phyloP scores from a whole-genome alignment of 1,284 basidiomycete species.

The Pseudozyma sp. region DNA sequence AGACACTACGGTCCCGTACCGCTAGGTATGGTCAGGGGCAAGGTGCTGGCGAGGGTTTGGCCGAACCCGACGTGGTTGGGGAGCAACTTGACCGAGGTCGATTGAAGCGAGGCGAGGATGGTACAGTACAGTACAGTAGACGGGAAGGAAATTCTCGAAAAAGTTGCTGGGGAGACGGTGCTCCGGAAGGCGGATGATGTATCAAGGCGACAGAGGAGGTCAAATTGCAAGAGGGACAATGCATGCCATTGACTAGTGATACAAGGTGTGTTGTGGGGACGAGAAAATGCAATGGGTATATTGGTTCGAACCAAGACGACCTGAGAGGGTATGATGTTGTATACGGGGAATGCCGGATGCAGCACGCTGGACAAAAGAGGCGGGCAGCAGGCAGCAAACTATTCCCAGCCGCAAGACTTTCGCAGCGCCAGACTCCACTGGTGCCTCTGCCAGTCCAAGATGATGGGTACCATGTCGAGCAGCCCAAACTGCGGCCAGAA shows the following conservation, averaged over 20 bases:
- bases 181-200: too few relatives aligned
- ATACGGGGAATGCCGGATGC: too few relatives aligned
- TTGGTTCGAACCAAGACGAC: not conserved
- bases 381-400: too few relatives aligned
- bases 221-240: too few relatives aligned
- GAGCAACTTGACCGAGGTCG: slow-evolving; percentile 18
- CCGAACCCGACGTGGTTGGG: slow-evolving; percentile 41
- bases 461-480: slow-evolving; percentile 83
- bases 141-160: too few relatives aligned
- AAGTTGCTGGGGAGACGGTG: too few relatives aligned
- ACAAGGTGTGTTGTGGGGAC: not conserved
- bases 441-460: slow-evolving; percentile 82
- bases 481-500: slow-evolving; percentile 97
- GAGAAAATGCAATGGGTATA: slow-evolving; percentile 1
- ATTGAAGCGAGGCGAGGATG: slow-evolving; percentile 7
- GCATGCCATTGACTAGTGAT: not conserved
- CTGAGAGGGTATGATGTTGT: not conserved
- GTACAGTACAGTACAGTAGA: too few relatives aligned
- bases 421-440: slow-evolving; percentile 25
- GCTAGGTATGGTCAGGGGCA: slow-evolving; percentile 82
- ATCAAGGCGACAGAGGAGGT: too few relatives aligned
- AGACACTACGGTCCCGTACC: slow-evolving; percentile 91
- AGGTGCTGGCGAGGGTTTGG: slow-evolving; percentile 75
- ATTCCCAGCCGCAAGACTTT: slow-evolving; percentile 29
- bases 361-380: too few relatives aligned